phyloP scores from a whole-genome alignment of 768 basidiomycete genomes.

The Rhodocollybia butyracea region DNA sequence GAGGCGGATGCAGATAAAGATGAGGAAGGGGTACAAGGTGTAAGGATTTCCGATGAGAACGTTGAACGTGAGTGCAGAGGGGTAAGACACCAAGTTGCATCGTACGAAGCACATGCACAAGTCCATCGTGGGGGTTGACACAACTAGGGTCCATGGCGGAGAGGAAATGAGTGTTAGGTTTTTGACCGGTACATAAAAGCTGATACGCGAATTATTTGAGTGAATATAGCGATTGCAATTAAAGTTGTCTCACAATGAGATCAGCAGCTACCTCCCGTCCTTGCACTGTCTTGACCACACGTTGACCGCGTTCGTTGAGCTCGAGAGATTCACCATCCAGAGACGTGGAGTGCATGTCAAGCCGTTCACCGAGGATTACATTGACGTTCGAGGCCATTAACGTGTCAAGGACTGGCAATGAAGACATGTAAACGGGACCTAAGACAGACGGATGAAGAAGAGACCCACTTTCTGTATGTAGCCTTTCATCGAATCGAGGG shows the following conservation, averaged over 20 bases:
- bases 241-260: conserved; percentile 40
- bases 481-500: conserved; percentile 46
- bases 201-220: conserved; percentile 14
- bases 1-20: not conserved
- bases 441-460: not conserved
- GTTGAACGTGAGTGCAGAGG: not conserved
- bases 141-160: conserved; percentile 36
- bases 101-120: conserved; percentile 45
- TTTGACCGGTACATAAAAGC: conserved; percentile 63
- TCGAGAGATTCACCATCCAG: conserved; percentile 22
- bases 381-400: conserved; percentile 42
- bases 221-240: not conserved
- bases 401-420: conserved; percentile 29
- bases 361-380: conserved; percentile 51
- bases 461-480: conserved; percentile 50
- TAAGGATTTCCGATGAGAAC: not conserved
- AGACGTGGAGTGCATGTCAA: conserved; percentile 36
- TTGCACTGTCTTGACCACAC: conserved; percentile 41
- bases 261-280: conserved; percentile 52
- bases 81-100: conserved; percentile 42
- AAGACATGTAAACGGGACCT: not conserved
- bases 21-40: not conserved
- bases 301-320: conserved; percentile 22
- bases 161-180: conserved; percentile 51
- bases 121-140: conserved; percentile 33